phyloP scores from a whole-genome alignment of 257 asterid genomes.

The Ligustrum vulgare region DNA sequence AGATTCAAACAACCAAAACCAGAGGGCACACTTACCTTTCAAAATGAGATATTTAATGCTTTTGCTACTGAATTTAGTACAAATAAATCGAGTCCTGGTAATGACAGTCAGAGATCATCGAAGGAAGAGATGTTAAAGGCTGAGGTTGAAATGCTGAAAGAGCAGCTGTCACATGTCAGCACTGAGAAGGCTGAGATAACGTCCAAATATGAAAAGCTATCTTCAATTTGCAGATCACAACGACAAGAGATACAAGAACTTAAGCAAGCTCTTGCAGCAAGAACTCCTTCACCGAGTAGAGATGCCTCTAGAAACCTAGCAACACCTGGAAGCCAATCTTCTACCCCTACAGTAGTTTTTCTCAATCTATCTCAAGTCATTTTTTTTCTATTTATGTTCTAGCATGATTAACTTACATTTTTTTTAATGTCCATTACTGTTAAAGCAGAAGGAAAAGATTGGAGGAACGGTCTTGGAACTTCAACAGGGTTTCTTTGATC shows the following conservation, averaged over 20 bases:
- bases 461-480: constrained; percentile 85
- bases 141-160: constrained; percentile 82
- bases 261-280: constrained; percentile 67
- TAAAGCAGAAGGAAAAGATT: constrained; percentile 54
- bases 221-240: constrained; percentile 92
- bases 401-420: not conserved
- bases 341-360: constrained; percentile 45
- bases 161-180: constrained; percentile 59
- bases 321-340: constrained; percentile 52
- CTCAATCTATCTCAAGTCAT: not conserved
- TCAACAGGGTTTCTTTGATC: constrained; percentile 63
- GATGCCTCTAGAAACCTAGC: constrained; percentile 47
- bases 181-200: constrained; percentile 80
- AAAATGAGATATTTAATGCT: constrained; percentile 59
- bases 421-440: not conserved
- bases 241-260: constrained; percentile 93
- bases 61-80: constrained; percentile 69
- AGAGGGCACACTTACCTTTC: constrained; percentile 44
- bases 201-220: constrained; percentile 81
- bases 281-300: constrained; percentile 60
- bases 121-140: constrained; percentile 58
- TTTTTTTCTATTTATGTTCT: not conserved
- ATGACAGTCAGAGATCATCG: constrained; percentile 43
- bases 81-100: constrained; percentile 48
- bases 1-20: constrained; percentile 42